These are phyloP conservation scores for Petunia axillaris DNA, from an alignment of 257 asterid species.

Conservation along the genomic window DNA sequence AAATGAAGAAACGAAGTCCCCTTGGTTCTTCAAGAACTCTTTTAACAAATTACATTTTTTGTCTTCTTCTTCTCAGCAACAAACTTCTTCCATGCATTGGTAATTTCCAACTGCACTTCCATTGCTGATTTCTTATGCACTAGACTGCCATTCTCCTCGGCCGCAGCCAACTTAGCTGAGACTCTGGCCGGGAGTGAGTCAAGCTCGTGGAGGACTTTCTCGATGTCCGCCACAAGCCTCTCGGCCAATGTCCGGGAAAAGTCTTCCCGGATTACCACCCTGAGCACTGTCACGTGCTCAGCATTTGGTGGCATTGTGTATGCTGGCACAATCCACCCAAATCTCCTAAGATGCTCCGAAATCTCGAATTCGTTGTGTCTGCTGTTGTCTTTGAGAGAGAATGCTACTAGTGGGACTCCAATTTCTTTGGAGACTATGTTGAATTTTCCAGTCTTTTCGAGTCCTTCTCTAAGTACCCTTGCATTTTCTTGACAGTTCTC, in stretches of 20 bases:
- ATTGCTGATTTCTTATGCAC: slow-evolving; percentile 24
- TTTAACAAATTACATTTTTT: slow-evolving; percentile 25
- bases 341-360: slow-evolving; percentile 30
- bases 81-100: slow-evolving; percentile 33
- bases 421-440: slow-evolving; percentile 32
- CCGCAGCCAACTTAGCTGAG: slow-evolving; percentile 1
- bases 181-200: slow-evolving; percentile 24
- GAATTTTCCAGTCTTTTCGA: slow-evolving; percentile 28
- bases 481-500: slow-evolving; percentile 36
- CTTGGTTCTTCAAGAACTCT: neutral
- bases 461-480: slow-evolving; percentile 23
- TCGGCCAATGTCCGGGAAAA: slow-evolving; percentile 35
- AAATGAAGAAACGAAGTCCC: neutral
- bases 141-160: neutral
- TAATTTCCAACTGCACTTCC: slow-evolving; percentile 35
- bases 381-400: slow-evolving; percentile 32
- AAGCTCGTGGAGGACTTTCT: slow-evolving; percentile 31
- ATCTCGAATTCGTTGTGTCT: slow-evolving; percentile 32
- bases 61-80: slow-evolving; percentile 28
- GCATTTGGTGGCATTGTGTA: slow-evolving; percentile 39
- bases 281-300: slow-evolving; percentile 31
- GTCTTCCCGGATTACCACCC: slow-evolving; percentile 34
- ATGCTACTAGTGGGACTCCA: slow-evolving; percentile 36
- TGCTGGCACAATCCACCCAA: slow-evolving; percentile 40
- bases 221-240: slow-evolving; percentile 28